Evolutionary conservation across 108 stramenopile species (phyloP).

Genomic region (Cyclostephanos invisitatus): DNA sequence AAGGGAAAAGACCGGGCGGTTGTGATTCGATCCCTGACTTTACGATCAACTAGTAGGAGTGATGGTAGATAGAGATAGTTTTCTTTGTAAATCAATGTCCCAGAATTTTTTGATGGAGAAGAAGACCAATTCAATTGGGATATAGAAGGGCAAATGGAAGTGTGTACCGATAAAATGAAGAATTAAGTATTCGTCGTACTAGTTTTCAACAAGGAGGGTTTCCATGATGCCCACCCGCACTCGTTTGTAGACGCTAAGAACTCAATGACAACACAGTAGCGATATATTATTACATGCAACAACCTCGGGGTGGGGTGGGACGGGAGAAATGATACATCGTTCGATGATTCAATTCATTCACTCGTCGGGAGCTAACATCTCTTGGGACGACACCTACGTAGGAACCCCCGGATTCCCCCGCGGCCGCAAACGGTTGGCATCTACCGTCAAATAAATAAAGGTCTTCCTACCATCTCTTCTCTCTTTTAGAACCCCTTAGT

Average conservation of each 20-base stretch:
- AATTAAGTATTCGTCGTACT: background rate
- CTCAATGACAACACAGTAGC: background rate
- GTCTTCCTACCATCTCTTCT: no score
- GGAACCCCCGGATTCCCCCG: background rate
- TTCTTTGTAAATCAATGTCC: background rate
- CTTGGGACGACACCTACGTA: background rate
- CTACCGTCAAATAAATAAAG: no score
- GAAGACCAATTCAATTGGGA: background rate
- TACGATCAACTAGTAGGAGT: background rate
- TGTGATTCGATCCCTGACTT: background rate
- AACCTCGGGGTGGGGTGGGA: background rate
- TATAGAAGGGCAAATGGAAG: background rate
- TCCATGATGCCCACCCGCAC: background rate
- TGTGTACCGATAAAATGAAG: background rate
- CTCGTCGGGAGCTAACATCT: background rate
- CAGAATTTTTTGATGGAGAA: background rate
- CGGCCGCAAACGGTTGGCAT: no score
- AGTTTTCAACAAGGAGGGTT: background rate
- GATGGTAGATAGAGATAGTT: background rate
- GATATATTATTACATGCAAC: background rate
- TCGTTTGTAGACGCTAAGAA: background rate
- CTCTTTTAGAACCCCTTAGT: conserved; percentile 44
- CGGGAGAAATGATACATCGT: background rate
- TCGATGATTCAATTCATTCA: background rate
- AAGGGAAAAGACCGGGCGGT: background rate